Evolutionary conservation across 2,329 filamentous ascomycete species (phyloP), one percentile per base, ranked within the genome.

Genomic region (Cladosporium sp.): DNA sequence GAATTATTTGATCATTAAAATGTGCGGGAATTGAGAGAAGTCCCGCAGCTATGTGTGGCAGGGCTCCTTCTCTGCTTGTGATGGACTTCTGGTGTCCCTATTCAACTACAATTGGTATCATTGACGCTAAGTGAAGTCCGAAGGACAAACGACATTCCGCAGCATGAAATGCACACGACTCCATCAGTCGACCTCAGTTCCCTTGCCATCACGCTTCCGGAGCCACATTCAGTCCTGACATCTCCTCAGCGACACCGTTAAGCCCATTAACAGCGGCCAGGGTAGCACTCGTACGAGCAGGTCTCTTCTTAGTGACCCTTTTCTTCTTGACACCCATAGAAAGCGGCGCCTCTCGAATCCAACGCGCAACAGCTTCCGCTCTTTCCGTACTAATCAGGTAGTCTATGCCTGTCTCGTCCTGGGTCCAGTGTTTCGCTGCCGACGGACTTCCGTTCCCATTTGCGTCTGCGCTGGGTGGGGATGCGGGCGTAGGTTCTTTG

Each of bases 341-440:
- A 9, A 67, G 51, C n/a, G 73, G 73, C 27, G 72, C 71, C 53
- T 76, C 74, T 22, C 69, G 59, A 13, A 92, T 78, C 87, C 88
- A 93, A 36, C 79, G 70, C 0, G 82, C 78, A 51, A 92, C 80
- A 15, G 79, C 78, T 41, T 81, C 76, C 0, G 86, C 86, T 18
- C 87, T 77, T 55, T 86, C 83, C 1, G 85, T 50, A n/a, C 38
- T 42, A 55, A 88, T 82, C 2, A 81, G 80, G 63, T 86, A 86
- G 56, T 88, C 84, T 9, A 5, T 27, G 22, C 5, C 22, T 5
- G 4, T 27, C 5, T 27, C 22, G 57, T 55, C 22, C 49, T 43
- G 35, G 20, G 45, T 50, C 49, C 54, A 51, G n/a, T 52, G 55
- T 12, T 30, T 32, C 49, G 25, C 50, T 32, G 15, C 48, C 4